Percentiles rank a stretch among this genome's conserved stretches.
These are phyloP conservation scores for Hydrangea macrophylla DNA, from an alignment of 148 eudicot species.

Conservation along the genomic window DNA sequence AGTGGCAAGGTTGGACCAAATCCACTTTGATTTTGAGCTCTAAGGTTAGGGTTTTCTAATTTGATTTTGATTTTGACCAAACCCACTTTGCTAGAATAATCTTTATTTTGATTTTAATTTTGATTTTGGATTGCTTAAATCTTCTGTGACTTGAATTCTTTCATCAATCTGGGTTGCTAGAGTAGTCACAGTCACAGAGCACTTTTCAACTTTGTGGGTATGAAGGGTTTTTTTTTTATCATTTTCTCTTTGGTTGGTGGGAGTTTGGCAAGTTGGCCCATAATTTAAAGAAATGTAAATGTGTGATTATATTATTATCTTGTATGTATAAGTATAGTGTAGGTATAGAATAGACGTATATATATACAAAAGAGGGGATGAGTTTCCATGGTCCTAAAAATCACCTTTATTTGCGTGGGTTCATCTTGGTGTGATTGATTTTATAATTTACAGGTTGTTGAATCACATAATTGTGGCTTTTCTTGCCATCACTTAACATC, in stretches of 20 bases:
- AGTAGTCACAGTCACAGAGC: background rate
- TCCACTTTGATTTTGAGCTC: no score
- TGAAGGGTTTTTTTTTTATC: background rate
- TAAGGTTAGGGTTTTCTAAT: no score
- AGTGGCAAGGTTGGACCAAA: no score
- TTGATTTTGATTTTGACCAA: no score
- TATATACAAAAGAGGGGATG: background rate
- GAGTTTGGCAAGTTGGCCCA: no score
- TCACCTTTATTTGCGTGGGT: slow-evolving; percentile 38
- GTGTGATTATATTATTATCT: background rate
- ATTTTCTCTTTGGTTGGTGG: background rate
- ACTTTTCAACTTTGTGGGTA: background rate
- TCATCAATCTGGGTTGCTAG: no score
- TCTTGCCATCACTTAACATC: slow-evolving; percentile 18
- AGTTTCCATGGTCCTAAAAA: slow-evolving; percentile 21
- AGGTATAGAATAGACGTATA: no score
- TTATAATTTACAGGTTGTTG: slow-evolving; percentile 39
- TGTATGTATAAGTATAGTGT: background rate
- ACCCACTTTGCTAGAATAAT: no score
- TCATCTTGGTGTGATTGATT: slow-evolving; percentile 38
- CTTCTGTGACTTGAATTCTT: no score
- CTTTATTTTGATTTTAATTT: no score
- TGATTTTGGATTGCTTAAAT: no score
- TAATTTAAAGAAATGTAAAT: background rate
- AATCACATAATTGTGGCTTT: slow-evolving; percentile 46